These are phyloP conservation scores for Trichothecium roseum DNA, from an alignment of 2,329 filamentous ascomycete species.

Conservation along the genomic window DNA sequence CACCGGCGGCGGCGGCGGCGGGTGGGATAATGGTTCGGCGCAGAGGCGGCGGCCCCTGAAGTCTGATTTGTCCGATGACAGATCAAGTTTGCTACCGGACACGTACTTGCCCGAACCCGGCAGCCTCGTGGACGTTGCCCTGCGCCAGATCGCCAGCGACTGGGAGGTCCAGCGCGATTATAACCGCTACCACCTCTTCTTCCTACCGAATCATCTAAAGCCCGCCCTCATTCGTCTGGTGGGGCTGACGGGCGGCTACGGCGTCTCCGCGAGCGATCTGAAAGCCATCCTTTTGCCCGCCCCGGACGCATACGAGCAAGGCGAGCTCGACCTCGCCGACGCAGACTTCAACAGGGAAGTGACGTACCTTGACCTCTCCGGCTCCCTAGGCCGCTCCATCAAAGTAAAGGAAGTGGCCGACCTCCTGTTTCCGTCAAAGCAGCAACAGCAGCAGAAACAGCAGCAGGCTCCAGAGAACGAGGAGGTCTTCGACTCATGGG, in stretches of 20 bases:
- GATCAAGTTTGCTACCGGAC: conserved; percentile 29
- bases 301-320: conserved; percentile 11
- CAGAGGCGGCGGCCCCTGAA: not conserved
- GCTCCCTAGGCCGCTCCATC: conserved; percentile 39
- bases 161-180: conserved; percentile 47
- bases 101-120: conserved; percentile 29
- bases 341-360: conserved; percentile 22
- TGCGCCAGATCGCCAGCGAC: conserved; percentile 39
- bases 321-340: conserved; percentile 11
- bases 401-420: conserved; percentile 40
- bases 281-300: conserved; percentile 31
- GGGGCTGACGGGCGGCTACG: conserved; percentile 29
- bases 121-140: conserved; percentile 40
- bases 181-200: conserved; percentile 45
- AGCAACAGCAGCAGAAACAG: too few species aligned
- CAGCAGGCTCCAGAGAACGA: conserved; percentile 6
- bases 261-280: conserved; percentile 40
- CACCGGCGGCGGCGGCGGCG: too few species aligned
- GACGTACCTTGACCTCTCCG: conserved; percentile 42
- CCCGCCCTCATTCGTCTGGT: conserved; percentile 41
- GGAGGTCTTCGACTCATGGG: conserved; percentile 43
- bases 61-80: not conserved
- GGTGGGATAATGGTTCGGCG: conserved; percentile 7
- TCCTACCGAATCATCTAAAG: conserved; percentile 42
- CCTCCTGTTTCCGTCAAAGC: conserved; percentile 33